phyloP scores from a whole-genome alignment of 306 rosid species.

The Alnus rubra region DNA sequence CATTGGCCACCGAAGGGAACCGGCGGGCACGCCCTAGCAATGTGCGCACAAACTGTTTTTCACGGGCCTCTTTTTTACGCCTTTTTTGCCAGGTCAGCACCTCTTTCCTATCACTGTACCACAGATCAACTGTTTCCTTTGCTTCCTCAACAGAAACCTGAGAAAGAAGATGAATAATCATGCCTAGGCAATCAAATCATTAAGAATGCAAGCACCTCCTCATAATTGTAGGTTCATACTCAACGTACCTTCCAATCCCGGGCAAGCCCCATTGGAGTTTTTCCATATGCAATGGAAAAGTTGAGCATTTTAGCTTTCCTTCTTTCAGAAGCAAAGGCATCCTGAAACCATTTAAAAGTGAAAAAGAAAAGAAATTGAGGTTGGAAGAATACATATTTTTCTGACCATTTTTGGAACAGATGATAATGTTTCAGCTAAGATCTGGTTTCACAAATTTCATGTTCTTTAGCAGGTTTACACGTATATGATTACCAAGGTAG shows the following conservation, averaged over 20 bases:
- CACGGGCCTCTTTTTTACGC: constrained; percentile 74
- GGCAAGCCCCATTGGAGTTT: constrained; percentile 91
- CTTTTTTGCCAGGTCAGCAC: constrained; percentile 73
- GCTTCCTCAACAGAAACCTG: constrained; percentile 93
- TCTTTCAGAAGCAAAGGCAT: constrained; percentile 89
- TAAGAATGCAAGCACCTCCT: constrained; percentile 17
- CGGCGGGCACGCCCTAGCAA: constrained; percentile 81
- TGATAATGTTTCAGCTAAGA: not conserved
- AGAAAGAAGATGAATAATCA: constrained; percentile 25
- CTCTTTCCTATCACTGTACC: constrained; percentile 92
- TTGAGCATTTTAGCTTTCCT: constrained; percentile 97
- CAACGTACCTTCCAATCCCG: constrained; percentile 84
- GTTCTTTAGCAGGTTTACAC: not conserved
- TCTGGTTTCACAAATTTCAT: not conserved
- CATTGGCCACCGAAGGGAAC: constrained; percentile 67
- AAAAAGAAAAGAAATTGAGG: constrained; percentile 8
- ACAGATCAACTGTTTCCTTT: constrained; percentile 77
- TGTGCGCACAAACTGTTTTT: constrained; percentile 56
- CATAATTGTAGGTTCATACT: constrained; percentile 12
- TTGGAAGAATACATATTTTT: constrained; percentile 5
- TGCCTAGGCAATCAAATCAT: constrained; percentile 14
- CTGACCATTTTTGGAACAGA: not conserved
- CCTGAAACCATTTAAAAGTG: constrained; percentile 41
- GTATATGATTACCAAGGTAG: not conserved
- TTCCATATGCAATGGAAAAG: constrained; percentile 96